Evolutionary conservation across 2,329 filamentous ascomycete species (phyloP), one percentile per base, ranked within the genome.

Genomic region (Aspergillus sp.): DNA sequence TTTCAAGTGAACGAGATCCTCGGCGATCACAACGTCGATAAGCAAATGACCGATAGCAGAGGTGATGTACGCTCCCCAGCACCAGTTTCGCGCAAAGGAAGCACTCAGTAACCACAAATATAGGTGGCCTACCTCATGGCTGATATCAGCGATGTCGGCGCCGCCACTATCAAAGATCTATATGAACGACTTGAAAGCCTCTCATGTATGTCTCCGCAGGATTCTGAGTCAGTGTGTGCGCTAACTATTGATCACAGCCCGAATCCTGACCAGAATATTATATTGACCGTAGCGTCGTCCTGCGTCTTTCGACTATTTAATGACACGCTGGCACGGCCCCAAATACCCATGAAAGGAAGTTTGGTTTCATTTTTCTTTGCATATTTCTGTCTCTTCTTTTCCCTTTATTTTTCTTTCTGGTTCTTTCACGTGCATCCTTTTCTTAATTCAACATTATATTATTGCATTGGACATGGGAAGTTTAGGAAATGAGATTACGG

Each of bases 11-110:
- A 98, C 75, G 87, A 93, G 62, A 88, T 97, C 52, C 78, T 98
- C 42, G 87, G 86, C 39, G 83, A 94, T 61, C 90, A 98, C 75
- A 98, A 98, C 68, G 90, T 98, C 58, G 91, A 96, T 73, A 97
- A 97, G 77, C 93, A 98, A 72, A 97, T 94, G 75, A 93, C 88
- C 43, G 93, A 97, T 68, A 94, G 86, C 71, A 85, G 85, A 73
- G 91, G 89, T 57, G 91, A 97, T 65, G 84, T 87, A 71, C 54
- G 78, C 62, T 27, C 29, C 19, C 28, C 29, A 10, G 10, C 3
- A 27, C 4, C 8, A 29, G 12, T n/a, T 34, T 3, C 7, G 29
- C 34, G 30, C 9, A 7, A 26, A 3, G 10, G 4, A 28, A 39
- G 8, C 12, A 7, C 5, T 27, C 29, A 6, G 6, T n/a, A 41